Conservation (phyloP, 106 monocot genomes). For the Dendrobium nobile region DNA sequence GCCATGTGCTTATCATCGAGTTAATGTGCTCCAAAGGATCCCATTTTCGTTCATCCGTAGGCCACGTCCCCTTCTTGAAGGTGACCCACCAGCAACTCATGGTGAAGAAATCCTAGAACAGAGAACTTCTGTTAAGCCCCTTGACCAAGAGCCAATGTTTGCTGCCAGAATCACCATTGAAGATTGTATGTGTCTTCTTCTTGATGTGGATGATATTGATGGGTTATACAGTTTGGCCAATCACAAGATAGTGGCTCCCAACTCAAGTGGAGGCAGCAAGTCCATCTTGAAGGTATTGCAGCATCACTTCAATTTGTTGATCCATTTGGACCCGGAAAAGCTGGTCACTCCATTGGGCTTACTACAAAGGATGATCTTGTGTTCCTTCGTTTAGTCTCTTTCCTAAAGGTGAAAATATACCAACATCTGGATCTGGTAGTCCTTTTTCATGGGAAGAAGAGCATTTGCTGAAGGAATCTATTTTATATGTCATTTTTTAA, state of each 20-base stretch:
- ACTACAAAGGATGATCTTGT: conserved; percentile 76
- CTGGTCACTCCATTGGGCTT: conserved; percentile 42
- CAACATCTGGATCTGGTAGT: conserved; percentile 52
- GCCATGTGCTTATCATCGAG: conserved; percentile 45
- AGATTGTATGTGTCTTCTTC: conserved; percentile 72
- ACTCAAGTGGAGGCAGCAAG: conserved; percentile 50
- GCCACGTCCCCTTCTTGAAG: conserved; percentile 70
- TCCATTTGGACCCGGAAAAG: conserved; percentile 51
- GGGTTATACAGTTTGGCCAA: conserved; percentile 48
- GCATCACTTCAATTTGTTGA: conserved; percentile 88
- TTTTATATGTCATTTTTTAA: conserved; percentile 69
- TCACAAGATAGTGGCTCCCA: conserved; percentile 60
- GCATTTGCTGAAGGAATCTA: conserved; percentile 72
- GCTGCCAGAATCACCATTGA: conserved; percentile 84
- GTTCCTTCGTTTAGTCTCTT: conserved; percentile 66
- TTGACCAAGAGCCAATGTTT: conserved; percentile 77
- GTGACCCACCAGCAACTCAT: conserved; percentile 21
- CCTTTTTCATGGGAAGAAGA: conserved; percentile 99
- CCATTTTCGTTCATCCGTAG: conserved; percentile 71
- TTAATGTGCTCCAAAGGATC: conserved; percentile 54
- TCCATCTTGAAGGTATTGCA: conserved; percentile 75
- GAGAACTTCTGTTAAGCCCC: conserved; percentile 50
- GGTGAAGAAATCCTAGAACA: conserved; percentile 31
- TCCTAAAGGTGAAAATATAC: conserved; percentile 84
- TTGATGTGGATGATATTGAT: conserved; percentile 93